Conservation (phyloP, 1,284 basidiomycete species). For the Serendipita sp. region DNA sequence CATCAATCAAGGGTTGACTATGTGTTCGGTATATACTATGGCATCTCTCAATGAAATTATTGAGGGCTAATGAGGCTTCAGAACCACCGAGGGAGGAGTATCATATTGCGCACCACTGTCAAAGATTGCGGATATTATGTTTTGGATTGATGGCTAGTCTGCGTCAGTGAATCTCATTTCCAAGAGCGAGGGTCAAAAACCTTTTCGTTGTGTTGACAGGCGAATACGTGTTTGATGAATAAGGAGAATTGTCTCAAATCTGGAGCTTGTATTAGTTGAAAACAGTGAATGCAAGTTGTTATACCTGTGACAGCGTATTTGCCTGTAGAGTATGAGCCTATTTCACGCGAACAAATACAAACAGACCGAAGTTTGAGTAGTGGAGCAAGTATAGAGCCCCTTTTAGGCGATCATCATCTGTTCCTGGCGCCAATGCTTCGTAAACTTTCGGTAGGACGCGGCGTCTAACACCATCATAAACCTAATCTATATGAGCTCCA, state of each 20-base stretch:
- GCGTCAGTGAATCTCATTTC: constrained; percentile 2
- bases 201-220: constrained; percentile 57
- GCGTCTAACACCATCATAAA: constrained; percentile 64
- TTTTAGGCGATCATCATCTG: constrained; percentile 82
- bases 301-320: constrained; percentile 48
- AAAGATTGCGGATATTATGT: constrained; percentile 41
- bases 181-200: constrained; percentile 19
- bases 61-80: constrained; percentile 30
- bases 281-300: constrained; percentile 11
- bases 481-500: constrained; percentile 22
- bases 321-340: constrained; percentile 17
- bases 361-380: constrained; percentile 39
- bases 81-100: background rate
- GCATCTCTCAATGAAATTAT: constrained; percentile 44
- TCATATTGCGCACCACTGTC: constrained; percentile 38
- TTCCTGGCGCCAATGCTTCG: constrained; percentile 54
- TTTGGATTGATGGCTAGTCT: constrained; percentile 50
- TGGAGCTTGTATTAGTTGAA: background rate
- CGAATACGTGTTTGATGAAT: constrained; percentile 38
- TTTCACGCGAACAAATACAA: background rate
- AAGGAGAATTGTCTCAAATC: constrained; percentile 2
- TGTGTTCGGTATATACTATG: constrained; percentile 39
- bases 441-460: constrained; percentile 55
- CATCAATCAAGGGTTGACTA: constrained; percentile 27
- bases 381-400: constrained; percentile 80